These are phyloP conservation scores for Trypanosoma mega DNA, from an alignment of 208 protist genomes.

Conservation along the genomic window DNA sequence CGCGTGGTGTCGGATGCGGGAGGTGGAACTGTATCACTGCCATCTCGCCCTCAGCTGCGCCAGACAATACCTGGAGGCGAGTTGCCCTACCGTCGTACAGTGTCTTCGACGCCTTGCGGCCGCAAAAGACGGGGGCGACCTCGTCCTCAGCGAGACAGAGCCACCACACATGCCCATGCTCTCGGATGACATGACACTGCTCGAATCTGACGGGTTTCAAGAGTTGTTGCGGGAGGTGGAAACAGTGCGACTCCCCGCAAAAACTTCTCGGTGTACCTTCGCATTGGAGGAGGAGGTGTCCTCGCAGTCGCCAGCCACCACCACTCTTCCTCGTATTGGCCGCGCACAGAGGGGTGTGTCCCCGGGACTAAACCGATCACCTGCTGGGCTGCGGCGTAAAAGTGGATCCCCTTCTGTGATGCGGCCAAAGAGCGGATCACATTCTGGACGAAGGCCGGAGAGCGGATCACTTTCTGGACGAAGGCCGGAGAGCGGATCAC, in stretches of 20 bases:
- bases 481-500: no score
- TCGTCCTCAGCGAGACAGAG: constrained; percentile 14
- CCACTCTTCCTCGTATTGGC: no score
- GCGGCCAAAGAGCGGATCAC: no score
- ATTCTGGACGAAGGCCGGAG: no score
- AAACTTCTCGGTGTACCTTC: neutral
- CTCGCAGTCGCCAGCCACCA: neutral
- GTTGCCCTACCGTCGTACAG: constrained; percentile 26
- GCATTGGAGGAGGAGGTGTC: neutral
- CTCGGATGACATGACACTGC: constrained; percentile 23
- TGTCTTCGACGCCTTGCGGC: constrained; percentile 42
- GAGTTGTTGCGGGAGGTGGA: constrained; percentile 11
- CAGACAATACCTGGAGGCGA: constrained; percentile 37
- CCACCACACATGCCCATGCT: constrained; percentile 35
- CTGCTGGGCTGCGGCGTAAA: no score
- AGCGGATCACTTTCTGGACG: no score
- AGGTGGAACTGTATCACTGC: constrained; percentile 63
- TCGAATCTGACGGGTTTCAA: constrained; percentile 8
- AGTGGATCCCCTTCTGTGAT: no score
- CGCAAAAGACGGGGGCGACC: constrained; percentile 22
- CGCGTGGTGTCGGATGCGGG: constrained; percentile 50
- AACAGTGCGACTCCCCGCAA: neutral
- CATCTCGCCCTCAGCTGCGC: constrained; percentile 76
- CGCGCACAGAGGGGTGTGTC: no score
- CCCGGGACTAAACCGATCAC: no score